Base-by-base conservation (phyloP, 495 filamentous ascomycete genomes). In the Staphylotrichum tortipilum region DNA sequence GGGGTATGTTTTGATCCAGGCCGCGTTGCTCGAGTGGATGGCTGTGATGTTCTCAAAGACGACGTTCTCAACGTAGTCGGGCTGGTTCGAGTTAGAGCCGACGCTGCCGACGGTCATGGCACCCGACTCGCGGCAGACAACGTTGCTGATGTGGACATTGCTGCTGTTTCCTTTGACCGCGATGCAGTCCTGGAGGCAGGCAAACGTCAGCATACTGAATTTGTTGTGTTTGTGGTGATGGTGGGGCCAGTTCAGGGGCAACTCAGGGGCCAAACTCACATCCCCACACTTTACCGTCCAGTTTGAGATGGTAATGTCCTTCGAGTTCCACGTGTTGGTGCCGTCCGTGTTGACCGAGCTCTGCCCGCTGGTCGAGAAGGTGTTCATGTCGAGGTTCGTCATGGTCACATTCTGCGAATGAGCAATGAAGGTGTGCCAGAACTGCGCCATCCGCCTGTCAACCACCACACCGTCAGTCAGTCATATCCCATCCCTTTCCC, bases 161-260 rank as follows among this genome's bases (percentile, higher is more conserved):
- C 77, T 72, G 43, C 78, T 79, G 57, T 83, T 77, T 39, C 78
- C 81, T 14, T 77, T 79, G 53, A 84, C 70, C 7, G 80, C 62
- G 35, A 84, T 67, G 24, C 81, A 82, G 61, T 85, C 81, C 76
- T 54, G 43, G 4, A 10, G 15, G 7, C n/a, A n/a, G n/a, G n/a
- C n/a, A n/a, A n/a, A n/a, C 4, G 44, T 47, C 36, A 42, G 23
- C 22, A 15, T 3, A 18, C 3, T 4, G 41, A 4, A 1, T 30
- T 33, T 11, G 3, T 15, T 9, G 29, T 22, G 34, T 1, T 15
- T 9, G 29, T 22, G 34, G 15, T n/a, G 3, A 42, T 7, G 6
- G 6, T 10, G 26, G 26, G 26, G 26, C 26, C 26, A 2, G 26
- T 2, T 18, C 4, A 40, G 31, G 33, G 28, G 52, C 2, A 28